Evolutionary conservation across 176 grass and related monocot genomes (phyloP).

Genomic region (Metroxylon sagu): DNA sequence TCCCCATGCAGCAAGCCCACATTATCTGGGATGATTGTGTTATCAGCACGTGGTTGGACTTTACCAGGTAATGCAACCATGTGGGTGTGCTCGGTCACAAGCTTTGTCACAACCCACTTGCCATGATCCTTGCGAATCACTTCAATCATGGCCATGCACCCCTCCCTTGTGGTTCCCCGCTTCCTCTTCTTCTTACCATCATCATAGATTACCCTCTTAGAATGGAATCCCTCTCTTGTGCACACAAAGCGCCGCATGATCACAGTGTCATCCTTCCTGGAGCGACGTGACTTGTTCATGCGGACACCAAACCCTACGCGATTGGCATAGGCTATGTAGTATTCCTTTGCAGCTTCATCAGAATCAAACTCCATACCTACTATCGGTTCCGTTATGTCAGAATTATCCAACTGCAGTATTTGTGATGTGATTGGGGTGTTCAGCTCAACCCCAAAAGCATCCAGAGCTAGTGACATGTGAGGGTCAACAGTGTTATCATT

Average conservation of each 20-base stretch:
- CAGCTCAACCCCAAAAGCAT: background rate
- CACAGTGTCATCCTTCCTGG: constrained; percentile 47
- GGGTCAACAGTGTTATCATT: constrained; percentile 14
- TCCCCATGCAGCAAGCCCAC: background rate
- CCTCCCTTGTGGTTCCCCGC: constrained; percentile 39
- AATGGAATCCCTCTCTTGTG: constrained; percentile 47
- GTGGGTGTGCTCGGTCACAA: constrained; percentile 42
- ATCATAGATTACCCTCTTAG: constrained; percentile 30
- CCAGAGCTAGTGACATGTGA: background rate
- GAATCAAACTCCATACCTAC: constrained; percentile 54
- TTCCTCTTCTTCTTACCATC: constrained; percentile 47
- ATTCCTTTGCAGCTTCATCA: constrained; percentile 39
- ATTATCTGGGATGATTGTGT: background rate
- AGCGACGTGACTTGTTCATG: constrained; percentile 56
- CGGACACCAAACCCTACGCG: constrained; percentile 34
- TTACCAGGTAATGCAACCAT: constrained; percentile 17
- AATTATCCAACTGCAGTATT: background rate
- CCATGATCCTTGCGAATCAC: constrained; percentile 42
- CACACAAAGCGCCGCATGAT: constrained; percentile 66
- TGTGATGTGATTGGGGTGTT: background rate
- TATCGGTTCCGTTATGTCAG: constrained; percentile 17
- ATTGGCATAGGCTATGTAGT: constrained; percentile 46
- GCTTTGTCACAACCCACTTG: constrained; percentile 51
- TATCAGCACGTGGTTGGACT: background rate
- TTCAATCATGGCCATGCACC: constrained; percentile 61